A percentile compares a stretch with the other conserved stretches of the same genome.
phyloP scores from a whole-genome alignment of 108 stramenopile genomes.

The Aureococcus anophagefferens region DNA sequence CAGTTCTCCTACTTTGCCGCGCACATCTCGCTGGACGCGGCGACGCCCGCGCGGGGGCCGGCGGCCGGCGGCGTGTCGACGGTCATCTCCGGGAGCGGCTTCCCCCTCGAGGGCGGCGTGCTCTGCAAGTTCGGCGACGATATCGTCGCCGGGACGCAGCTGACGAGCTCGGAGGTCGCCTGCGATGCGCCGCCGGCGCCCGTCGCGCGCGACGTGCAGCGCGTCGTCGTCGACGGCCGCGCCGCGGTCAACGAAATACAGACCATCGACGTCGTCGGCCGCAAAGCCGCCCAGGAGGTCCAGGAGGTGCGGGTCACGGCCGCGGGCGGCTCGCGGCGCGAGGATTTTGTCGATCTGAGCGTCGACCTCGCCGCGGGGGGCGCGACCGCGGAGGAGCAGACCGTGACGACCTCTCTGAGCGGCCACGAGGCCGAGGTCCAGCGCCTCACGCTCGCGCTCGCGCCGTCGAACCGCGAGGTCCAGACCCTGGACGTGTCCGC shows the following conservation, averaged over 20 bases:
- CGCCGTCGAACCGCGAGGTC: too few relatives aligned
- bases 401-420: neutral
- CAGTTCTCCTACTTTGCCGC: constrained; percentile 3
- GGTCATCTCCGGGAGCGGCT: neutral
- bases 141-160: neutral
- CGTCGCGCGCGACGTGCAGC: neutral
- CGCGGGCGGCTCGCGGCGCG: neutral
- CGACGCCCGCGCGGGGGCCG: neutral
- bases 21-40: neutral
- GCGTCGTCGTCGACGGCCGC: neutral
- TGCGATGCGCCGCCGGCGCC: neutral
- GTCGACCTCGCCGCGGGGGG: neutral
- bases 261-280: neutral
- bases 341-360: neutral
- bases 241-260: neutral
- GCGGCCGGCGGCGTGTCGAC: neutral
- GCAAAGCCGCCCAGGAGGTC: neutral
- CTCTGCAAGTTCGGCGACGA: neutral
- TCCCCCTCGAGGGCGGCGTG: neutral
- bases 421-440: neutral
- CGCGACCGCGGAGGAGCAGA: neutral
- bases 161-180: neutral
- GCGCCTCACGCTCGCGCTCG: neutral
- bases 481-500: too few relatives aligned
- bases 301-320: constrained; percentile 1